phyloP scores from a whole-genome alignment of 208 protist genomes.

The Trypanosoma scelopori region DNA sequence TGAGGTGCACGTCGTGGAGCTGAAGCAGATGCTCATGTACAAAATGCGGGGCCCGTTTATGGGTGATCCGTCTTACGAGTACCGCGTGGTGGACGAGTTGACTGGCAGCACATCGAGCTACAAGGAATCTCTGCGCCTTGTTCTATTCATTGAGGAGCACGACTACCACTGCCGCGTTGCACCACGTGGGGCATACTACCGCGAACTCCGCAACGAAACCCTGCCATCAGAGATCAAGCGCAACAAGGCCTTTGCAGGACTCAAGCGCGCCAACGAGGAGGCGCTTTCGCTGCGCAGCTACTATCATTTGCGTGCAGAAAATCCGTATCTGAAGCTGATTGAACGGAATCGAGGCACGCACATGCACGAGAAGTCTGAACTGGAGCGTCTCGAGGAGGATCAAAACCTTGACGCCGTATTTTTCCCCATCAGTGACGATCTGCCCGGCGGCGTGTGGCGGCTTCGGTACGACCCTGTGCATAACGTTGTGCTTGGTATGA shows the following conservation, averaged over 20 bases:
- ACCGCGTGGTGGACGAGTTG: constrained; percentile 51
- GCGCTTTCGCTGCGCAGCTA: constrained; percentile 73
- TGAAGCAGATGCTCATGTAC: constrained; percentile 65
- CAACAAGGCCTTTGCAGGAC: constrained; percentile 61
- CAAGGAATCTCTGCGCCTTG: constrained; percentile 81
- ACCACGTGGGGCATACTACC: constrained; percentile 78
- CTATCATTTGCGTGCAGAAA: constrained; percentile 74
- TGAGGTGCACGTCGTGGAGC: constrained; percentile 42
- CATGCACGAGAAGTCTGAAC: constrained; percentile 41
- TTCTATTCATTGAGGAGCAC: constrained; percentile 79
- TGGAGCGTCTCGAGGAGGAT: constrained; percentile 66
- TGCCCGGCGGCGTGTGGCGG: constrained; percentile 70
- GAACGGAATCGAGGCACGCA: constrained; percentile 33
- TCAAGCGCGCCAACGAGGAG: constrained; percentile 38
- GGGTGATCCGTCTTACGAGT: constrained; percentile 87
- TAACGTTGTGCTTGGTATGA: constrained; percentile 68
- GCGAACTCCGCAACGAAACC: constrained; percentile 37
- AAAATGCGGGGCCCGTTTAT: constrained; percentile 77
- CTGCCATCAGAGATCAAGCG: constrained; percentile 40
- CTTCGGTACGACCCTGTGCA: constrained; percentile 69
- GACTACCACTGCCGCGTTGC: constrained; percentile 83
- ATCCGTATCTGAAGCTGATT: constrained; percentile 71
- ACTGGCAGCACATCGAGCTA: constrained; percentile 34
- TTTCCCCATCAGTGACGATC: constrained; percentile 70
- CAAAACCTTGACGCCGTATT: constrained; percentile 66